phyloP scores from a whole-genome alignment of 176 grass and related monocot species.

The Luzula sylvatica region DNA sequence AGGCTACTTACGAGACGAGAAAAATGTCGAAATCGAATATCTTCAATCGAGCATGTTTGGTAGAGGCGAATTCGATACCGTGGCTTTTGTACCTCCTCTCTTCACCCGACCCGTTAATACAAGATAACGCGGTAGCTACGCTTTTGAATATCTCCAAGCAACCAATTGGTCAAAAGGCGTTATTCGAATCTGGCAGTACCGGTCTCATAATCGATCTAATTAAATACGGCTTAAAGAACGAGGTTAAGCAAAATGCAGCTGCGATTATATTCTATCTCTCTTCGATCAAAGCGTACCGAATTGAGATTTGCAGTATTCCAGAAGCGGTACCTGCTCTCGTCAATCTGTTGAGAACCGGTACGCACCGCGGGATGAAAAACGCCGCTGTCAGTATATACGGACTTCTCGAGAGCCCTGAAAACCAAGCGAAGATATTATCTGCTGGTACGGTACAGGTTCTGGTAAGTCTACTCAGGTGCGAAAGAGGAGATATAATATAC shows the following conservation, averaged over 20 bases:
- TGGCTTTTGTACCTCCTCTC: conserved; percentile 68
- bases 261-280: conserved; percentile 82
- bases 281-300: conserved; percentile 39
- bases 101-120: conserved; percentile 29
- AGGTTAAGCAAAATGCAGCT: conserved; percentile 65
- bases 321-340: conserved; percentile 61
- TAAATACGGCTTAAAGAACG: conserved; percentile 22
- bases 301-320: conserved; percentile 45
- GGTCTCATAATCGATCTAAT: conserved; percentile 52
- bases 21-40: conserved; percentile 66
- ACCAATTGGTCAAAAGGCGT: conserved; percentile 28
- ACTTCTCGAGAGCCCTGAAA: conserved; percentile 28
- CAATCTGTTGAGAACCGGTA: conserved; percentile 29
- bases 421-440: conserved; percentile 25
- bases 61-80: conserved; percentile 48
- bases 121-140: conserved; percentile 43
- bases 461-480: conserved; percentile 21
- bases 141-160: conserved; percentile 74
- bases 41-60: conserved; percentile 56
- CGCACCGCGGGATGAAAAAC: conserved; percentile 53
- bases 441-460: conserved; percentile 43
- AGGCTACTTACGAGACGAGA: conserved; percentile 47
- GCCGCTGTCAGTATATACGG: conserved; percentile 50
- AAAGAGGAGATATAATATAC: conserved; percentile 31
- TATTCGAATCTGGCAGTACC: conserved; percentile 48